Conservation (phyloP, 1,139 yeast species). For the Saccharomyces uvarum region DNA sequence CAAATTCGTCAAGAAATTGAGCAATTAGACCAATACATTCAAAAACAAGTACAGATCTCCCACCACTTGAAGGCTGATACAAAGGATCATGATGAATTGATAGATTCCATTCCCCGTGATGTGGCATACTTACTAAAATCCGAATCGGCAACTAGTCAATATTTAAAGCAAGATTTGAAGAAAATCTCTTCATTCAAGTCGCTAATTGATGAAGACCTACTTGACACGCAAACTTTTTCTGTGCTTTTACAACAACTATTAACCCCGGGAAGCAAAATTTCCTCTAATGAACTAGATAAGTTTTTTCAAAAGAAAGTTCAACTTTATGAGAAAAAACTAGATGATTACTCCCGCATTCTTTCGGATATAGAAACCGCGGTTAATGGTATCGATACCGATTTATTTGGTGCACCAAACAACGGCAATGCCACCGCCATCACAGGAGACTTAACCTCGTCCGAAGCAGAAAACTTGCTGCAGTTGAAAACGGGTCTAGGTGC, state of each 20-base stretch:
- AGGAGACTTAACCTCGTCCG: conserved; percentile 4
- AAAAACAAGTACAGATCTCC: conserved; percentile 73
- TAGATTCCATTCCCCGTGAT: conserved; percentile 80
- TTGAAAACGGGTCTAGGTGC: conserved; percentile 27
- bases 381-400: conserved; percentile 53
- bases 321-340: conserved; percentile 49
- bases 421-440: conserved; percentile 3
- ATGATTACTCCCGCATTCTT: conserved; percentile 57
- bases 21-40: conserved; percentile 74
- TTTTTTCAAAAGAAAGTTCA: conserved; percentile 48
- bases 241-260: conserved; percentile 59
- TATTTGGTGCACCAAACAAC: conserved; percentile 20
- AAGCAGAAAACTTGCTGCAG: conserved; percentile 12
- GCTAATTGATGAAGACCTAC: conserved; percentile 38
- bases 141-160: conserved; percentile 57
- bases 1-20: conserved; percentile 70
- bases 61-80: conserved; percentile 65
- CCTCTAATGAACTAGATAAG: conserved; percentile 48
- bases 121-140: conserved; percentile 62
- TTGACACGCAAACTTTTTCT: conserved; percentile 60
- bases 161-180: conserved; percentile 56
- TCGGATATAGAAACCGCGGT: conserved; percentile 70
- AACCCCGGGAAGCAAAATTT: conserved; percentile 58
- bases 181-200: conserved; percentile 37
- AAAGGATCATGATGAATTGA: conserved; percentile 57